Base-by-base conservation (phyloP, 1,139 yeast species). In the Magnusiomyces starmeri region DNA sequence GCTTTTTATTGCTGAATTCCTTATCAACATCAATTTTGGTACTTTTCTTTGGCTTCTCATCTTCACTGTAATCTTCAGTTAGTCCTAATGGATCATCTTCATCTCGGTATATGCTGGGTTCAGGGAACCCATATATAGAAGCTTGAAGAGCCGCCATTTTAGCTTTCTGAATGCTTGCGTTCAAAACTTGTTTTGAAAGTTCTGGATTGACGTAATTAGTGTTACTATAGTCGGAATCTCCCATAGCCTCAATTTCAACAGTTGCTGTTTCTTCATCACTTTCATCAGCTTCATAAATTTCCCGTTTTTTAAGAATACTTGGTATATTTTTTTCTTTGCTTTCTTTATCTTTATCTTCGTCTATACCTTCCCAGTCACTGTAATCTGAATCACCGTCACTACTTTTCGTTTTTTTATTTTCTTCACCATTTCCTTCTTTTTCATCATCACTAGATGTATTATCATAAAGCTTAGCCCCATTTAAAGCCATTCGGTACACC, bases 241-340 rank as follows among this genome's bases (percentile, higher is more conserved):
- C 56, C 51, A 67, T 56, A 44, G 63, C 66, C 53, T 67, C 69
- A 26, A 65, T 56, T 10, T 63, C 60, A 16, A 67, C 70, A 8
- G 56, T 56, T 10, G 62, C 56, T 25, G 56, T 59, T 20, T 60
- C 65, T 21, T 59, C 66, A 29, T 62, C 54, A 12, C 50, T 50
- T 25, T 56, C 60, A 26, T 62, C 68, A 12, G 56, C 59, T 29
- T 63, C 59, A 49, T 57, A 61, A 25, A 52, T 77, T 78, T 14
- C 94, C 90, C 67, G 85, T 82, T 65, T 84, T 79, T 67, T 84
- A 78, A 43, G 92, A 68, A 77, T 51, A 72, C 83, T 64, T 64
- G 72, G 52, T 4, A 58, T 48, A 12, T 20, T 12, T 12, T 20
- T 27, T 6, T 49, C 49, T 14, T 43, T 35, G 4, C 53, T 52